Conservation (phyloP, 2,329 filamentous ascomycete genomes). For the Colletotrichum sp. region DNA sequence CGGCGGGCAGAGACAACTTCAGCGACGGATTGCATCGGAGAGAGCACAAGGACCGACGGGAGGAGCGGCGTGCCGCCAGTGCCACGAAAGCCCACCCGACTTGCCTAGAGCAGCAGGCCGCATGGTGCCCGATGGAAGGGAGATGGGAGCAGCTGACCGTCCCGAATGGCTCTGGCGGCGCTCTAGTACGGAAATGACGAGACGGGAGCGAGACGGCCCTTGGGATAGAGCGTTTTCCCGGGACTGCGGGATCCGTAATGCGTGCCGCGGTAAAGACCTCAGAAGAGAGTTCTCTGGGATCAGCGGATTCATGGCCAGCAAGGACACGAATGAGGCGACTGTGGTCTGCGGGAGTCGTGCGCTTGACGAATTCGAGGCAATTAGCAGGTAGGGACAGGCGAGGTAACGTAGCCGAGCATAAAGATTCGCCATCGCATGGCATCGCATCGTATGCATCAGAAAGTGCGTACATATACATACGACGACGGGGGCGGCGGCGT, state of each 20-base stretch:
- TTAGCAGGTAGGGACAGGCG: background rate
- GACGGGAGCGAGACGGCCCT: background rate
- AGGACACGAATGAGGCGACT: background rate
- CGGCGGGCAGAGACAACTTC: background rate
- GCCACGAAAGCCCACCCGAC: slow-evolving; percentile 11
- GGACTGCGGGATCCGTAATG: background rate
- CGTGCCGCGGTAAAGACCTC: background rate
- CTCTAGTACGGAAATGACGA: slow-evolving; percentile 5
- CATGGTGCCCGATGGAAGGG: slow-evolving; percentile 6
- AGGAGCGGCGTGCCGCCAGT: slow-evolving; percentile 8
- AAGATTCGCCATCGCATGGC: background rate
- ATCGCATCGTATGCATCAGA: background rate
- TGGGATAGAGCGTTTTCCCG: background rate
- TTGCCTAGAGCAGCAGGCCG: slow-evolving; percentile 16
- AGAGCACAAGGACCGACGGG: background rate
- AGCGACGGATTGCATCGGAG: background rate
- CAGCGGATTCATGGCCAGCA: background rate
- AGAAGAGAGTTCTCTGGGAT: background rate
- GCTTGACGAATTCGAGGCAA: background rate
- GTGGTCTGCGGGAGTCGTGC: background rate
- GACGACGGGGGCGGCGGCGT: background rate
- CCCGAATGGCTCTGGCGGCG: slow-evolving; percentile 7
- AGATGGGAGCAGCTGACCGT: slow-evolving; percentile 13
- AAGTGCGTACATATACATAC: background rate
- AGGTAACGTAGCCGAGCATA: background rate